A percentile compares a stretch with the other conserved stretches of the same genome.
These are phyloP conservation scores for Pleurotus salmoneostramineus DNA, from an alignment of 768 basidiomycete species.

Conservation along the genomic window DNA sequence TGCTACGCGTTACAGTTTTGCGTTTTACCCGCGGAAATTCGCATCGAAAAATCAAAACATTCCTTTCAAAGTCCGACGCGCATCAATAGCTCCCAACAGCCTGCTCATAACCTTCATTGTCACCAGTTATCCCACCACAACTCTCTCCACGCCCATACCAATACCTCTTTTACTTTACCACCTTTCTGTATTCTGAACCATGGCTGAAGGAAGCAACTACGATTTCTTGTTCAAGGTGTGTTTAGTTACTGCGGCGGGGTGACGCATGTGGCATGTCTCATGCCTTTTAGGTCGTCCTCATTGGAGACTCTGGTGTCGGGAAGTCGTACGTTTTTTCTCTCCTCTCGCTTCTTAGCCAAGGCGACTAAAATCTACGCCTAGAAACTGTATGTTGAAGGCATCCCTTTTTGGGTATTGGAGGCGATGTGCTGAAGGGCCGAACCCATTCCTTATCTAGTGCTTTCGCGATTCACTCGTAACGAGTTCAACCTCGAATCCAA, in stretches of 20 bases:
- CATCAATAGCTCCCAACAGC: conserved; percentile 1
- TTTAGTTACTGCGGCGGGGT: neutral
- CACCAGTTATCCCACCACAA: conserved; percentile 8
- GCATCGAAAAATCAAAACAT: neutral
- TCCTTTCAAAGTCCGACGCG: conserved; percentile 4
- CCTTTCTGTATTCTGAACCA: conserved; percentile 25
- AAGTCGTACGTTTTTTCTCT: conserved; percentile 68
- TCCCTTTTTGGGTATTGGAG: neutral
- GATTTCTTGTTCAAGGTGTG: conserved; percentile 98
- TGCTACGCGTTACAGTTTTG: too few species aligned
- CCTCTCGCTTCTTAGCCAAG: conserved; percentile 7
- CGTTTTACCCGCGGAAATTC: too few species aligned
- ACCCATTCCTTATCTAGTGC: conserved; percentile 52
- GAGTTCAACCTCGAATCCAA: conserved; percentile 99
- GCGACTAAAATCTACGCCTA: conserved; percentile 19
- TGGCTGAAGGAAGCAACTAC: conserved; percentile 95
- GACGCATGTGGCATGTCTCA: neutral
- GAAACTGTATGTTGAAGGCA: conserved; percentile 53
- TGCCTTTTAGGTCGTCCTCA: conserved; percentile 81
- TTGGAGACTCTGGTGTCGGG: conserved; percentile 98
- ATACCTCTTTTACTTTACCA: conserved; percentile 10
- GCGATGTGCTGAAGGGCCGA: conserved; percentile 6
- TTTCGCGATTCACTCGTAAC: conserved; percentile 98
- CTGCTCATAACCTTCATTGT: conserved; percentile 11
- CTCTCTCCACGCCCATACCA: conserved; percentile 4